Conservation (phyloP, 176 grass and related monocot species). For the Eleusine indica region DNA sequence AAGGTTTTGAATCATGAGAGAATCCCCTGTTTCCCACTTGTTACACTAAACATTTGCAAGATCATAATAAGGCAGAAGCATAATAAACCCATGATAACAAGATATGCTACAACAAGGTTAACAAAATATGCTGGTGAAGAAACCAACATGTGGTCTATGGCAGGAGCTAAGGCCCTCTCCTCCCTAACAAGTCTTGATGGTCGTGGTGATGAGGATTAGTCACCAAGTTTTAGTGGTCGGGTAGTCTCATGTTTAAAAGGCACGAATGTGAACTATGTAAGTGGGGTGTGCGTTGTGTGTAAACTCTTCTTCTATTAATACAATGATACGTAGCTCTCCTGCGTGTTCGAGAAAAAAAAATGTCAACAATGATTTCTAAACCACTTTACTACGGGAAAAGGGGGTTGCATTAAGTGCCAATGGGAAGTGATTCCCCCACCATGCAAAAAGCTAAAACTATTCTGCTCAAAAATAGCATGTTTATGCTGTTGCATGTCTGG, state of each 20-base stretch:
- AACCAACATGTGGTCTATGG: too few relatives aligned
- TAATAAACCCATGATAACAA: neutral
- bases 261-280: too few relatives aligned
- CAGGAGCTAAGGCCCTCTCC: too few relatives aligned
- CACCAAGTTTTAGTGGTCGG: too few relatives aligned
- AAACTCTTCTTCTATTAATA: too few relatives aligned
- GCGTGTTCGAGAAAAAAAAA: too few relatives aligned
- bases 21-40: conserved; percentile 10
- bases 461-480: conserved; percentile 20
- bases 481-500: neutral
- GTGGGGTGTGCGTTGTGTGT: too few relatives aligned
- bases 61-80: conserved; percentile 19
- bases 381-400: conserved; percentile 2
- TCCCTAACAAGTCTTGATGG: too few relatives aligned
- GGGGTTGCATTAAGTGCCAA: neutral
- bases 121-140: too few relatives aligned
- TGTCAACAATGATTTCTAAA: conserved; percentile 27
- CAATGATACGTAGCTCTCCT: too few relatives aligned
- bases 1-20: conserved; percentile 24
- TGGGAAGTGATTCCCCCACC: conserved; percentile 35
- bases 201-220: too few relatives aligned
- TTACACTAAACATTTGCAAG: conserved; percentile 11
- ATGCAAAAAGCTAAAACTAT: conserved; percentile 38
- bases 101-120: conserved; percentile 6
- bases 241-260: too few relatives aligned